Evolutionary conservation across 2,329 filamentous ascomycete species (phyloP).

Genomic region (Talaromyces sp.): DNA sequence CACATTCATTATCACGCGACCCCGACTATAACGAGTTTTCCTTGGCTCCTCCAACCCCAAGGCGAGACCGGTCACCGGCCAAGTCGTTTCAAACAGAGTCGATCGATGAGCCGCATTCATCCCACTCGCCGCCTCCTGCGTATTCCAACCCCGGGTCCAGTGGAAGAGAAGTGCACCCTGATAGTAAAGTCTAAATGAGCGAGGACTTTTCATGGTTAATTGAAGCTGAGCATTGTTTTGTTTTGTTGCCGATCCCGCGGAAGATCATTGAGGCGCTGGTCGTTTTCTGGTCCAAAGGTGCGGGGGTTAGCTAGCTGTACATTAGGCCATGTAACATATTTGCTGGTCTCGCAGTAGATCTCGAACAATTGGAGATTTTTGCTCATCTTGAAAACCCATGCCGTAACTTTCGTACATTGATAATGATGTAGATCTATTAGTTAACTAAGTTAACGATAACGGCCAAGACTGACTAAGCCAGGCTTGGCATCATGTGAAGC

Average conservation of each 20-base stretch:
- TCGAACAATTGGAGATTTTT: neutral
- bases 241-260: neutral
- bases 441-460: too few species aligned
- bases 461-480: neutral
- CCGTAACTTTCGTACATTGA: neutral
- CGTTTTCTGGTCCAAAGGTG: conserved; percentile 1
- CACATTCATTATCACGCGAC: conserved; percentile 6
- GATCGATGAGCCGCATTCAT: neutral
- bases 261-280: conserved; percentile 3
- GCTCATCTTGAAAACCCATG: neutral
- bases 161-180: neutral
- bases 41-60: conserved; percentile 5
- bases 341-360: neutral
- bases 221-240: neutral
- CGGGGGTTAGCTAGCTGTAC: neutral
- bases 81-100: conserved; percentile 6
- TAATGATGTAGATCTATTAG: too few species aligned
- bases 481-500: conserved; percentile 3
- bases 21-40: conserved; percentile 12
- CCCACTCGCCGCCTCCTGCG: conserved; percentile 4
- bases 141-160: neutral
- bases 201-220: neutral
- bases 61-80: conserved; percentile 1
- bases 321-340: neutral
- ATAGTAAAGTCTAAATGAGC: neutral